Evolutionary conservation across 192 early-diverging fungal species (phyloP).

Genomic region (Coemansia sp.): DNA sequence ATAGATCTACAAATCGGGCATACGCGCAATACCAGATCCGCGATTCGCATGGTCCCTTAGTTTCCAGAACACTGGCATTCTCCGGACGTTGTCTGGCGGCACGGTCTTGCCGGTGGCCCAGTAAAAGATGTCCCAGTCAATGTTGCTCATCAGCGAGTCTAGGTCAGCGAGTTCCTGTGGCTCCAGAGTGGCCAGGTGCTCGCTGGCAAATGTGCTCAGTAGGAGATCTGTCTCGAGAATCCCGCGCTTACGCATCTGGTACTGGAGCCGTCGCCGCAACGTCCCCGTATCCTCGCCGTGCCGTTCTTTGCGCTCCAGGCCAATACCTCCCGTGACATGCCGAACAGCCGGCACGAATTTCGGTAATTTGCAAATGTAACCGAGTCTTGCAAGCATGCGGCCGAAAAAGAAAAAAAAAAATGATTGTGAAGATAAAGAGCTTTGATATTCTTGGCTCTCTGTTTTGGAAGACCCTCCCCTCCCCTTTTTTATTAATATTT

Average conservation of each 20-base stretch:
- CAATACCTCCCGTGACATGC: not conserved
- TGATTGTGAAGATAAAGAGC: too few relatives aligned
- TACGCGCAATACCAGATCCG: conserved; percentile 68
- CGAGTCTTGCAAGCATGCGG: not conserved
- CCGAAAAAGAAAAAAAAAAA: not conserved
- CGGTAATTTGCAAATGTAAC: not conserved
- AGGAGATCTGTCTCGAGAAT: conserved; percentile 92
- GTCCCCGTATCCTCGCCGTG: conserved; percentile 63
- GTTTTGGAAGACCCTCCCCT: too few relatives aligned
- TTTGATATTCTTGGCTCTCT: not conserved
- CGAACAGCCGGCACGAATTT: too few relatives aligned
- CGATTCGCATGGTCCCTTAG: conserved; percentile 78
- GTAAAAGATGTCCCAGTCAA: conserved; percentile 98
- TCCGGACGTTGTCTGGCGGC: conserved; percentile 54
- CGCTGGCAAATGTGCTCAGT: conserved; percentile 80
- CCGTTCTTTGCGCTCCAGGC: conserved; percentile 51
- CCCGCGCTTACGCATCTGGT: conserved; percentile 87
- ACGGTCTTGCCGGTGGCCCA: conserved; percentile 74
- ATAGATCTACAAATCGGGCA: conserved; percentile 64
- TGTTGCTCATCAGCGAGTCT: conserved; percentile 78
- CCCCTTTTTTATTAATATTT: not conserved
- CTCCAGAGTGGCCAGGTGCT: conserved; percentile 56
- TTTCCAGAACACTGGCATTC: conserved; percentile 57
- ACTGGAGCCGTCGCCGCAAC: conserved; percentile 79
- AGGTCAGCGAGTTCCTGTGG: conserved; percentile 66